Base-by-base conservation (phyloP, 148 eudicot species). In the Heliosperma pusillum region DNA sequence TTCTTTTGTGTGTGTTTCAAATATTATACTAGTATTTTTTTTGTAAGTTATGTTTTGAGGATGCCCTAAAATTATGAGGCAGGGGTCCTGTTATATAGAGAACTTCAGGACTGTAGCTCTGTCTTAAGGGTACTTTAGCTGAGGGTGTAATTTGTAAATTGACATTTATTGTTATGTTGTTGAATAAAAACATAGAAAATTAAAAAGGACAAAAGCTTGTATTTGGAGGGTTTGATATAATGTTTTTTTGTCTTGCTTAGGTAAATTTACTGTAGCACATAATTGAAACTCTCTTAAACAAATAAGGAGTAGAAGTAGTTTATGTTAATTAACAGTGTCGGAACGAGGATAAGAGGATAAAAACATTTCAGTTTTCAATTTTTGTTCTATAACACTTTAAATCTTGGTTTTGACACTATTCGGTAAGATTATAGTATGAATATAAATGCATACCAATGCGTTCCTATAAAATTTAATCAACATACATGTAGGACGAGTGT, bases 21-120 rank as follows among this genome's bases (percentile, higher is more conserved):
- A 6, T 36, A 36, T 36, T 0, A 36, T 1, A n/a, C n/a, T n/a
- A 36, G 42, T 36, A 36, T 61, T 6, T 66, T 73, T 5, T 33
- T 5, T 21, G 52, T 19, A 62, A 17, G 62, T 71, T 63, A 2
- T 10, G 73, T 6, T 25, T 12, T 6, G 69, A 62, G 63, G 7
- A 58, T 70, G 50, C 29, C 60, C 69, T 30, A 70, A 50, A 57
- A 22, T 19, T 57, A 50, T 21, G 56, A 65, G 60, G 52, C 24
- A 44, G 57, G 27, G 44, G 57, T 33, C 60, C 33, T 45, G 30
- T 27, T 73, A n/a, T 63, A 21, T 79, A 79, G 74, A 74, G 82
- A 68, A 66, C 73, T 73, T 33, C 12, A 22, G 62, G 19, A 10
- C 1, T 36, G 42, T 10, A 36, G 42, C 42, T 61, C 29, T 45